Base-by-base conservation (phyloP, 2,329 filamentous ascomycete genomes). In the Aspergillus ibericus region DNA sequence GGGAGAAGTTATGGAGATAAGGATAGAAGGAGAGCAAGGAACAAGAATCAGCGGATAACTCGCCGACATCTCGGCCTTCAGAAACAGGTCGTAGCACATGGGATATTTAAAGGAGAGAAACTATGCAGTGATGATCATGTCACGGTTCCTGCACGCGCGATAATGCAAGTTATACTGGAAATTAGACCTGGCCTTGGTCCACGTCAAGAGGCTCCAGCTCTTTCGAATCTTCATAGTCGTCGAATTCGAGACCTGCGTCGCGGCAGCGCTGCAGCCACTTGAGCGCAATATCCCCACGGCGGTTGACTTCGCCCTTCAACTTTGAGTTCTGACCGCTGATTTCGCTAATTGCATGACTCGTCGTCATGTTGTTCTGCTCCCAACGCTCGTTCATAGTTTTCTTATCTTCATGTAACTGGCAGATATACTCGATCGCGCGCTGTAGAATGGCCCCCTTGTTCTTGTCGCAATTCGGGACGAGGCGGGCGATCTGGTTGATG, bases 381-480 rank as follows among this genome's bases (percentile, higher is more conserved):
- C 76, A 78, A 18, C 76, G 72, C 44, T 75, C 73, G 38, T 67
- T 68, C 63, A 77, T 75, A n/a, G 68, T 68, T 59, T 77, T 77
- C 59, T 77, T 77, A 42, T 81, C 78, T 25, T 77, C 76, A 46
- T 79, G 75, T 15, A 99, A 84, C 71, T 97, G 92, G 10, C 88
- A 90, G 72, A 99, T 98, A 79, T 96, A 98, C 63, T 92, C 88
- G 9, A 97, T 93, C 0, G 95, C 92, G 34, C 93, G 91, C 72
- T 96, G 91, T 36, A 99, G 81, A 64, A 99, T 98, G 2, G 92
- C 96, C 0, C 95, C 95, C 78, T 99, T 99, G 81, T 99, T 98
- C 83, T 98, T 99, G 78, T 99, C 95, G 70, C 93, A 97, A 13
- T 92, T 92, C 0, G 95, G 95, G 0, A 99, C 95, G 65, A 99